Evolutionary conservation across 345 rosid species (phyloP).

Genomic region (Punica granatum): DNA sequence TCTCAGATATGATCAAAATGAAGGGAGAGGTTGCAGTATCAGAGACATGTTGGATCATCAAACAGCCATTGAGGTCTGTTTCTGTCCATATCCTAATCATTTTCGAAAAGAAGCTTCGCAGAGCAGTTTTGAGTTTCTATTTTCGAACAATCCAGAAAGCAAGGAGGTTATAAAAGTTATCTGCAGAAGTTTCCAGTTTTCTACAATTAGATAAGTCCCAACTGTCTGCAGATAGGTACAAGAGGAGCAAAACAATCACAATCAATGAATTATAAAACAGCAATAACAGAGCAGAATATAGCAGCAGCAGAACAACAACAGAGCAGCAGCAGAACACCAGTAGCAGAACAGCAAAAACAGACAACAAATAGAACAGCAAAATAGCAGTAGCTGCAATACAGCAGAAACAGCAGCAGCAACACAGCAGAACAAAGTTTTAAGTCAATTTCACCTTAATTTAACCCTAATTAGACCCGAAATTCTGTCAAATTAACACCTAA

Average conservation of each 20-base stretch:
- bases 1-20: background rate
- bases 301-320: too few species aligned
- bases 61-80: background rate
- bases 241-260: background rate
- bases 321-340: too few species aligned
- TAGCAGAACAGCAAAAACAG: too few species aligned
- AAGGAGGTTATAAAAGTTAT: background rate
- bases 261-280: background rate
- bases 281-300: too few species aligned
- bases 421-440: too few species aligned
- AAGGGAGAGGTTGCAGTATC: background rate
- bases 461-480: too few species aligned
- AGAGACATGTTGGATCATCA: background rate
- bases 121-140: background rate
- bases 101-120: background rate
- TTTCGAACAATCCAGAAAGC: background rate
- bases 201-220: background rate
- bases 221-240: background rate
- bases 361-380: too few species aligned
- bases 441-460: too few species aligned
- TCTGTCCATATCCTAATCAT: background rate
- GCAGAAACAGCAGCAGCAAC: too few species aligned
- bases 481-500: too few species aligned
- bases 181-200: background rate
- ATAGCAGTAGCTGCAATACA: too few species aligned